Evolutionary conservation across 1,284 basidiomycete genomes (phyloP).

Genomic region (Chondrostereum purpureum): DNA sequence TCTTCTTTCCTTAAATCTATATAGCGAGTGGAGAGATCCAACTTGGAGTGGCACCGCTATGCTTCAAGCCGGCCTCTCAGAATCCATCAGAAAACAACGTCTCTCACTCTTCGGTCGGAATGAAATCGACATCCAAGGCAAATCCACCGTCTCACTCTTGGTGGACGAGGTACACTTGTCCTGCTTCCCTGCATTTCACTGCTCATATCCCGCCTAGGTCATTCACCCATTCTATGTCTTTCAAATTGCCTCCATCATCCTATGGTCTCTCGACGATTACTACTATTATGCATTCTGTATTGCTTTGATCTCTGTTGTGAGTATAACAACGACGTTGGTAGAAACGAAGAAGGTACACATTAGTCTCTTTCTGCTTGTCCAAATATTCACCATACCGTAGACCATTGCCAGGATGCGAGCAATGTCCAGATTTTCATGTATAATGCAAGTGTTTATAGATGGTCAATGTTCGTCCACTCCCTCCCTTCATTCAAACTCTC

Average conservation of each 20-base stretch:
- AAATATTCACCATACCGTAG: constrained; percentile 28
- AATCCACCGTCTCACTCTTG: constrained; percentile 76
- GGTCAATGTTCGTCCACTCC: constrained; percentile 56
- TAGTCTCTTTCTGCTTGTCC: constrained; percentile 1
- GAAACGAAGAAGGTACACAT: constrained; percentile 81
- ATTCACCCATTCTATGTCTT: constrained; percentile 98
- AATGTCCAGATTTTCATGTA: constrained; percentile 91
- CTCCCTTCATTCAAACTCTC: background rate
- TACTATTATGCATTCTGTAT: constrained; percentile 99
- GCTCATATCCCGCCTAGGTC: constrained; percentile 39
- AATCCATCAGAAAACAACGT: constrained; percentile 57
- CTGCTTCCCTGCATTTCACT: constrained; percentile 2
- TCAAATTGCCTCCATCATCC: constrained; percentile 90
- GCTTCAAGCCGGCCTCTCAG: constrained; percentile 61
- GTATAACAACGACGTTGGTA: constrained; percentile 82
- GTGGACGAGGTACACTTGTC: constrained; percentile 76
- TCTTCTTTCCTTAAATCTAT: constrained; percentile 7
- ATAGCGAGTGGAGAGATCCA: constrained; percentile 89
- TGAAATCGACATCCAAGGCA: constrained; percentile 87
- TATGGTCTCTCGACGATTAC: constrained; percentile 95
- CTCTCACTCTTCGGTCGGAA: constrained; percentile 80
- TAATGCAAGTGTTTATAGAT: constrained; percentile 68
- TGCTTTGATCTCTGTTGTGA: constrained; percentile 83
- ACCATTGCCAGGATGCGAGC: constrained; percentile 93
- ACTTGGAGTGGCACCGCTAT: constrained; percentile 61